Percentiles rank a stretch among this genome's conserved stretches.
Evolutionary conservation across 371 early-diverging fungal genomes (phyloP).

Genomic region (Dinochytrium kinnereticum): DNA sequence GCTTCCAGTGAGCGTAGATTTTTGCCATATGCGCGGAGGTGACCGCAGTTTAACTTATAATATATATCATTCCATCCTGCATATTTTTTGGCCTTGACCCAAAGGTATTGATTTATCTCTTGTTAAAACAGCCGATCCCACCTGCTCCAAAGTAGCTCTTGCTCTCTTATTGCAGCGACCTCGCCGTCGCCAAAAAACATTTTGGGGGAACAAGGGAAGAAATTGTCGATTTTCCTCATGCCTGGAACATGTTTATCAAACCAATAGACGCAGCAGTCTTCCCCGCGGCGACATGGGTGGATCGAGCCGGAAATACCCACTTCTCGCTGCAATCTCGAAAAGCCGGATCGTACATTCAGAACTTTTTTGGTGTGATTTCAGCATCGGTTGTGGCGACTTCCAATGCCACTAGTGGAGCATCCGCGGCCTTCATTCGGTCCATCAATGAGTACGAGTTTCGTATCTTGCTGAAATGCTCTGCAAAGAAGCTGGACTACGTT

Average conservation of each 20-base stretch:
- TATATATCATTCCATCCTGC: no score
- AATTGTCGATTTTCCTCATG: not conserved
- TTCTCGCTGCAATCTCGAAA: constrained; percentile 53
- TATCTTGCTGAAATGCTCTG: constrained; percentile 47
- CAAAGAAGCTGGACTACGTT: constrained; percentile 38
- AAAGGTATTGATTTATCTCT: no score
- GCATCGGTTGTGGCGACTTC: not conserved
- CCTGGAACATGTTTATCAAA: constrained; percentile 48
- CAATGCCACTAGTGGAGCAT: constrained; percentile 6
- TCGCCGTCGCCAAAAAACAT: no score
- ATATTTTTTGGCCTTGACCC: no score
- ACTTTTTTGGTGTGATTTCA: constrained; percentile 22
- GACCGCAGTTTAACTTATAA: not conserved
- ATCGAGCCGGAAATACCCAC: constrained; percentile 56
- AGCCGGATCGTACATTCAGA: constrained; percentile 28
- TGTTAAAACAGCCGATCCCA: no score
- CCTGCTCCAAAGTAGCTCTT: no score
- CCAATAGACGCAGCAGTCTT: constrained; percentile 45
- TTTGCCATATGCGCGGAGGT: constrained; percentile 45
- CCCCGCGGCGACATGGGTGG: constrained; percentile 44
- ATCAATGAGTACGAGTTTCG: constrained; percentile 50
- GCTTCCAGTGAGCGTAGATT: constrained; percentile 70
- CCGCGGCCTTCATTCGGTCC: constrained; percentile 32
- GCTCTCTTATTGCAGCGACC: no score
- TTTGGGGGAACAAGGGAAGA: no score